Evolutionary conservation across 257 asterid genomes (phyloP), one percentile per base, ranked within the genome.

Genomic region (Penstemon davidsonii): DNA sequence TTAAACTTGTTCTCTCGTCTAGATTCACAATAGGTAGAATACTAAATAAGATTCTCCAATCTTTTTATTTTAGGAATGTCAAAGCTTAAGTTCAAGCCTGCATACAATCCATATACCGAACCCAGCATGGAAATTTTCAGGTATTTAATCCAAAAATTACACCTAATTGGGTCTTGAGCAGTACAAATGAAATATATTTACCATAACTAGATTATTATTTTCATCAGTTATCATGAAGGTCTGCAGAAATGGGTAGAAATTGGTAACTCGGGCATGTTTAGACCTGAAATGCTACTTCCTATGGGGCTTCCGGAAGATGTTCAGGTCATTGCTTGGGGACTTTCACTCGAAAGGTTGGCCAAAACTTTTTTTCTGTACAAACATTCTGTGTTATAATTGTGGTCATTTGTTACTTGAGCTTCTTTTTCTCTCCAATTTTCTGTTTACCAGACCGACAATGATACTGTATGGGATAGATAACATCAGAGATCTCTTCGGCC

Each of bases 91-190:
- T 93, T 88, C 86, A 93, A 93, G 83, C 95, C 97, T 55, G 99
- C 97, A 37, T 91, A 94, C 76, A 91, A 94, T 81, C 99, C 97
- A 39, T 94, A 94, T 44, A 91, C 99, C 10, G 96, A 91, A 76
- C 97, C 99, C 76, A 94, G 99, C 85, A 94, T 94, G 97, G 99
- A 94, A 82, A 94, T 94, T 70, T 94, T 94, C 88, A 91, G 99
- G 99, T 93, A 72, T 66, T 45, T 45, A 70, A 55, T 9, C 3
- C 41, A 55, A n/a, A 54, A 50, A 36, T 18, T n/a, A 10, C 6
- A 25, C 33, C 33, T 25, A 25, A 25, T 25, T 25, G 33, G 33
- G 33, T 25, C 33, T 25, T 25, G 33, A 25, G 33, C 33, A 25
- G 33, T 25, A 25, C 33, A 25, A 25, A 25, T 25, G 33, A 25